Percentiles rank a stretch among this genome's conserved stretches.
phyloP scores from a whole-genome alignment of 2,329 filamentous ascomycete species.

The Ophiostoma himal-ulmi region DNA sequence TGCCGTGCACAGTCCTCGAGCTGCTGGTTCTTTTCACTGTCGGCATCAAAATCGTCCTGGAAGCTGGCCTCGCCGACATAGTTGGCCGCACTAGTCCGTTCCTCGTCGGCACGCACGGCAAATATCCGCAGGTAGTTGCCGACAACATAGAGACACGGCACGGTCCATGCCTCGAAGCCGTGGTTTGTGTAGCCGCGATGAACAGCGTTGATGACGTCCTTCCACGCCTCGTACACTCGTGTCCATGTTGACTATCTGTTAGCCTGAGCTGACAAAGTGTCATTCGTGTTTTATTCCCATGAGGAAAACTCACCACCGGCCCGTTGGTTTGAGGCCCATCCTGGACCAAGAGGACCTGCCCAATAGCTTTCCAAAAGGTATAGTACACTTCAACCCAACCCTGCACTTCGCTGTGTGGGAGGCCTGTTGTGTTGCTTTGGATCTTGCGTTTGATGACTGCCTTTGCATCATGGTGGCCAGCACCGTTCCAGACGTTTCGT shows the following conservation, averaged over 20 bases:
- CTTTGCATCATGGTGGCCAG: conserved; percentile 59
- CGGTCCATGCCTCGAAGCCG: conserved; percentile 81
- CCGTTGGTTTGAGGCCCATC: neutral
- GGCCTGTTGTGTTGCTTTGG: conserved; percentile 49
- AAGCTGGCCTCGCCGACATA: conserved; percentile 45
- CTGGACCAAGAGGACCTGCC: conserved; percentile 59
- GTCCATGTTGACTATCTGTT: conserved; percentile 57
- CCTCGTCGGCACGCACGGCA: conserved; percentile 83
- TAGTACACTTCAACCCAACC: conserved; percentile 86
- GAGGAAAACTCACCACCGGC: conserved; percentile 12
- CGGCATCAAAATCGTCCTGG: conserved; percentile 75
- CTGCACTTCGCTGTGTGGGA: conserved; percentile 62
- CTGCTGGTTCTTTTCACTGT: conserved; percentile 71
- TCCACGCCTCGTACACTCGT: conserved; percentile 85
- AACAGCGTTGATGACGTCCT: conserved; percentile 69
- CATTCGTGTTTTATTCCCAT: too few species aligned
- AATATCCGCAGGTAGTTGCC: conserved; percentile 83
- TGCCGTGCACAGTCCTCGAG: conserved; percentile 86
- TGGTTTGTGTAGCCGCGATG: conserved; percentile 74
- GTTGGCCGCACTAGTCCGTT: conserved; percentile 41
- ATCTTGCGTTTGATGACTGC: conserved; percentile 69
- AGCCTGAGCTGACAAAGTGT: neutral
- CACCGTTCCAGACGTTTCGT: conserved; percentile 63
- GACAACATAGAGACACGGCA: conserved; percentile 81
- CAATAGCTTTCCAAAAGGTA: conserved; percentile 76